A percentile compares a stretch with the other conserved stretches of the same genome.
Conservation (phyloP, 768 basidiomycete species). For the Tricholoma flavovirens region DNA sequence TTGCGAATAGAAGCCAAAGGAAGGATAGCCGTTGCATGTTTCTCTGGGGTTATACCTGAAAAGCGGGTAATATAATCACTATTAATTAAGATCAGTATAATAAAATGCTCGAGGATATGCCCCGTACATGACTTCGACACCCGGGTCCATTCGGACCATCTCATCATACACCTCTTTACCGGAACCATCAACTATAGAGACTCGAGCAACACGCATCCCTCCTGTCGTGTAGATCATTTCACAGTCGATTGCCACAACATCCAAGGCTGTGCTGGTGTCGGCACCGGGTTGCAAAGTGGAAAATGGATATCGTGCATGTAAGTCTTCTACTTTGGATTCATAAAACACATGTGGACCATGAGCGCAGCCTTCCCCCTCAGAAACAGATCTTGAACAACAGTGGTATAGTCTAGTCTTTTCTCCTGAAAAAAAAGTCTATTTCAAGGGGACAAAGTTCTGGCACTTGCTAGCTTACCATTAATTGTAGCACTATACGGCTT, state of each 20-base stretch:
- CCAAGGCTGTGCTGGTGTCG: slow-evolving; percentile 36
- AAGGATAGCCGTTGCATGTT: slow-evolving; percentile 54
- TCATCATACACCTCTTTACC: slow-evolving; percentile 80
- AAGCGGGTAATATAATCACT: slow-evolving; percentile 93
- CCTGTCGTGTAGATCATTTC: slow-evolving; percentile 97
- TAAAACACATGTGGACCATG: slow-evolving; percentile 89
- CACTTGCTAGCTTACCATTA: slow-evolving; percentile 46
- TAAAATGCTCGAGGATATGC: slow-evolving; percentile 30
- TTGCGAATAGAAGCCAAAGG: slow-evolving; percentile 62
- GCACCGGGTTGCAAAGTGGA: slow-evolving; percentile 35
- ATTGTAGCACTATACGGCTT: slow-evolving; percentile 53
- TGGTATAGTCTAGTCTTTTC: slow-evolving; percentile 64
- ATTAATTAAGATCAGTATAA: background rate
- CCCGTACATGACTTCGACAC: slow-evolving; percentile 73
- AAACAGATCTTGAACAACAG: slow-evolving; percentile 69
- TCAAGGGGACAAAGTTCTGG: background rate
- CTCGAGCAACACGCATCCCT: slow-evolving; percentile 84
- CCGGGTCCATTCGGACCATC: slow-evolving; percentile 73
- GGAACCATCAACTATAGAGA: slow-evolving; percentile 79
- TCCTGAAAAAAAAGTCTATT: slow-evolving; percentile 33
- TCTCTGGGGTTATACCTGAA: slow-evolving; percentile 68
- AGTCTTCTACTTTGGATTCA: slow-evolving; percentile 55
- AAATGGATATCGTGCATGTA: slow-evolving; percentile 77
- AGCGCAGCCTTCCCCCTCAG: slow-evolving; percentile 62
- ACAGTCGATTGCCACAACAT: slow-evolving; percentile 89